These are phyloP conservation scores for Alternaria triticina DNA, from an alignment of 2,329 filamentous ascomycete species.

Conservation along the genomic window DNA sequence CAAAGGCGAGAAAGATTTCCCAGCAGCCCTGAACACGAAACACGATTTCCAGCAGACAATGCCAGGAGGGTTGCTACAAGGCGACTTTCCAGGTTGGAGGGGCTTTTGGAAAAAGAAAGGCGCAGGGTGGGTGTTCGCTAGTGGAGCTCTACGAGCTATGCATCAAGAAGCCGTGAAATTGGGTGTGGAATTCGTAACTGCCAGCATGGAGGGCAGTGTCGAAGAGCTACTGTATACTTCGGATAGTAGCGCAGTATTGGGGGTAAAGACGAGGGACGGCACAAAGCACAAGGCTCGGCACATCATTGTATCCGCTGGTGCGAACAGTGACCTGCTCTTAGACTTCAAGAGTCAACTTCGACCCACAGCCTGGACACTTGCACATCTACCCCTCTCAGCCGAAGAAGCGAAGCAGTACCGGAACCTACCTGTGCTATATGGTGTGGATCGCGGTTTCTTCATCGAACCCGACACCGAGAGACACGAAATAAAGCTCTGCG, in stretches of 20 bases:
- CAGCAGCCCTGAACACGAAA: constrained; percentile 47
- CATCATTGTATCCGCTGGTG: constrained; percentile 59
- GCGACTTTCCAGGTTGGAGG: constrained; percentile 58
- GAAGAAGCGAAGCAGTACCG: constrained; percentile 56
- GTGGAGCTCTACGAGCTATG: constrained; percentile 56
- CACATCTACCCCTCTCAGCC: constrained; percentile 57
- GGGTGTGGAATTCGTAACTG: constrained; percentile 57
- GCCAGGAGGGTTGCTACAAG: constrained; percentile 59
- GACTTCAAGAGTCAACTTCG: constrained; percentile 60
- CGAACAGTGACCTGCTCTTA: constrained; percentile 55
- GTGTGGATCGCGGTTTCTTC: constrained; percentile 59
- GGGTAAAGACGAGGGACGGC: constrained; percentile 54
- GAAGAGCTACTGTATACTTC: constrained; percentile 43
- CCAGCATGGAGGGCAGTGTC: constrained; percentile 48
- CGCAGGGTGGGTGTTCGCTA: constrained; percentile 63
- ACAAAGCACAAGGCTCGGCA: constrained; percentile 50
- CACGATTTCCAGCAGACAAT: constrained; percentile 59
- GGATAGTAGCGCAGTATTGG: constrained; percentile 47
- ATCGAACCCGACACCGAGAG: constrained; percentile 56
- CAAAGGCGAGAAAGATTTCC: constrained; percentile 41
- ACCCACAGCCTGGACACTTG: constrained; percentile 62
- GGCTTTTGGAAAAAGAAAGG: constrained; percentile 55
- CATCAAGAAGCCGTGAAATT: constrained; percentile 54
- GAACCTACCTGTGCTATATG: constrained; percentile 58
- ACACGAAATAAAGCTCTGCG: constrained; percentile 58